These are phyloP conservation scores for Penicillium sp. DNA, from an alignment of 2,329 filamentous ascomycete species.

Conservation along the genomic window DNA sequence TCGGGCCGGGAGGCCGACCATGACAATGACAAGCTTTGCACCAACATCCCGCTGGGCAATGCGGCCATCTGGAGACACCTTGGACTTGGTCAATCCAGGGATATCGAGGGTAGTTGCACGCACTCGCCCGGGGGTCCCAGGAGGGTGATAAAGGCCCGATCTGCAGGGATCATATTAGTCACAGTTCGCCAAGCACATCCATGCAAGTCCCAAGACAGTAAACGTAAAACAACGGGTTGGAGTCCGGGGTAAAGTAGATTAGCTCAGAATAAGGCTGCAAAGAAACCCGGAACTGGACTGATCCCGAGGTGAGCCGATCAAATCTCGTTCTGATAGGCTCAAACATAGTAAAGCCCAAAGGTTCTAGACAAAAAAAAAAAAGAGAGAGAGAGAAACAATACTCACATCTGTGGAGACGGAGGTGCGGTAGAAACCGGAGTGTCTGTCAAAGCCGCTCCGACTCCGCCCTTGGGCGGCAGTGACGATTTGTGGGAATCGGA, in stretches of 20 bases:
- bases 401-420: conserved; percentile 62
- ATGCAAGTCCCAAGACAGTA: conserved; percentile 1
- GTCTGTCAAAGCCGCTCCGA: conserved; percentile 59
- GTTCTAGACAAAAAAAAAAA: conserved; percentile 17
- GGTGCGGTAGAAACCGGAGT: conserved; percentile 64
- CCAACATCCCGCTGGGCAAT: conserved; percentile 94
- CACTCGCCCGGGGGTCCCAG: conserved; percentile 69
- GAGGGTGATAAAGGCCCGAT: conserved; percentile 23
- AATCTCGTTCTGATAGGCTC: conserved; percentile 3
- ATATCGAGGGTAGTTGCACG: conserved; percentile 96
- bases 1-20: conserved; percentile 92
- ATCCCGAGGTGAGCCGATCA: conserved; percentile 1
- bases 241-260: conserved; percentile 7
- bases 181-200: not conserved
- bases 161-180: conserved; percentile 19
- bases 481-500: conserved; percentile 39
- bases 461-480: conserved; percentile 45
- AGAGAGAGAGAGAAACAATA: conserved; percentile 22
- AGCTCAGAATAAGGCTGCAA: conserved; percentile 7
- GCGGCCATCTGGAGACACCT: conserved; percentile 90
- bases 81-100: conserved; percentile 91
- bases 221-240: not conserved
- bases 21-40: conserved; percentile 94
- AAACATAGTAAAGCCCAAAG: not conserved
- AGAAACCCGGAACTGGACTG: not conserved